Evolutionary conservation across 257 asterid species (phyloP), one percentile per base, ranked within the genome.

Genomic region (Eustoma russellianum): DNA sequence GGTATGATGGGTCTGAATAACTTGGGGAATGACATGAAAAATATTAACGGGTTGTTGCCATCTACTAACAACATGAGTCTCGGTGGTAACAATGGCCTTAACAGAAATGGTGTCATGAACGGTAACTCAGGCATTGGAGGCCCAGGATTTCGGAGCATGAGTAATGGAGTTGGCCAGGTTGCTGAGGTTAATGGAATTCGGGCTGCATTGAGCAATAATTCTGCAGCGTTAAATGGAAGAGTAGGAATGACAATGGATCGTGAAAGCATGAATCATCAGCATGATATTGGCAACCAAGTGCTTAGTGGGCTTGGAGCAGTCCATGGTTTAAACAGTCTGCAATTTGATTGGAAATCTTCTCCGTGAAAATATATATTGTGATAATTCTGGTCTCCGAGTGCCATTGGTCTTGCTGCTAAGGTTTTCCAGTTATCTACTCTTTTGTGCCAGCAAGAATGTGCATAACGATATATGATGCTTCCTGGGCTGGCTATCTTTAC

Each of bases 341-440:
- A 82, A 53, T 91, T 84, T 53, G 95, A 91, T 63, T 91, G 95
- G 94, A 82, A 91, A 64, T 14, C 79, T 14, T 91, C 98, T 59
- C 90, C 93, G 2, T 84, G 70, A 78, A 14, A 46, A 55, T 52
- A 30, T 34, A 1, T 17, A 13, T 30, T 24, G 52, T 11, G 19
- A 35, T n/a, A 17, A 41, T 14, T 33, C 15, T 45, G 61, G n/a
- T n/a, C 61, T 59, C 49, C 11, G 30, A 17, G 15, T 46, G 64
- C 50, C 35, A 79, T 62, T 66, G 66, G 66, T 68, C 60, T 73
- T 72, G 79, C 72, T 50, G 68, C 68, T 40, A 59, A 61, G 74
- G 63, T 47, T 58, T 50, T 56, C 38, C 59, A 50, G 33, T 64
- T 53, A 54, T 71, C 66, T 60, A 57, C 67, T 65, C 38, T 49